These are phyloP conservation scores for Filosporella fistucella DNA, from an alignment of 495 filamentous ascomycete genomes.

Conservation along the genomic window DNA sequence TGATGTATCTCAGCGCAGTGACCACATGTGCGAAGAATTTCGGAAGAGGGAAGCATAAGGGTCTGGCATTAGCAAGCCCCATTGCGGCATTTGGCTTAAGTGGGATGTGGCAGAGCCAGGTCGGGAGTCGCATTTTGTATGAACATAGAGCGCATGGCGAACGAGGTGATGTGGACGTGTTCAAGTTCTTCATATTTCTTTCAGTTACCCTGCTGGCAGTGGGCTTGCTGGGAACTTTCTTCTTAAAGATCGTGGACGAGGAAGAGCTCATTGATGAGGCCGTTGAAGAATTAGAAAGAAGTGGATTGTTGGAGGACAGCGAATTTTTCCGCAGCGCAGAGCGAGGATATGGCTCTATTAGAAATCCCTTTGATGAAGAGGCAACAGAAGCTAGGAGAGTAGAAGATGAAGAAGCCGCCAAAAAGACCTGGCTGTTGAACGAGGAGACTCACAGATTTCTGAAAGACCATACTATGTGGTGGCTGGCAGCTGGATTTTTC, in stretches of 20 bases:
- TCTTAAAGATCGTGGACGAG: constrained; percentile 58
- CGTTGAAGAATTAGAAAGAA: constrained; percentile 77
- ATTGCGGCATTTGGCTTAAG: constrained; percentile 92
- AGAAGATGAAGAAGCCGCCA: constrained; percentile 58
- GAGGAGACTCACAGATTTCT: constrained; percentile 81
- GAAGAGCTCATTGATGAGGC: constrained; percentile 79
- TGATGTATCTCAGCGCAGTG: constrained; percentile 82
- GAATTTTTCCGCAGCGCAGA: constrained; percentile 51
- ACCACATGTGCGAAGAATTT: constrained; percentile 98
- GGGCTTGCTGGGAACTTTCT: constrained; percentile 70
- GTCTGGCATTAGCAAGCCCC: constrained; percentile 81
- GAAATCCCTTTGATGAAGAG: constrained; percentile 21
- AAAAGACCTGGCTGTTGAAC: constrained; percentile 84
- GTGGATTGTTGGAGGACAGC: constrained; percentile 72
- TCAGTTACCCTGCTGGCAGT: constrained; percentile 58
- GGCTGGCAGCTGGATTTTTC: constrained; percentile 86
- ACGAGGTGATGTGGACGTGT: constrained; percentile 79
- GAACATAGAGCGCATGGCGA: constrained; percentile 55
- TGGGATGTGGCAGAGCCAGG: constrained; percentile 90
- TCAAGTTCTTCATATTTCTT: constrained; percentile 80
- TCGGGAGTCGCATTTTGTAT: constrained; percentile 74
- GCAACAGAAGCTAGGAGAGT: constrained; percentile 31
- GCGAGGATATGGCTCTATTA: constrained; percentile 28
- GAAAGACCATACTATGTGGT: constrained; percentile 90
- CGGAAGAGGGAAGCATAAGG: constrained; percentile 79